Evolutionary conservation across 2,329 filamentous ascomycete species (phyloP), one percentile per base, ranked within the genome.

Genomic region (Rhytidhysteron rufulum): DNA sequence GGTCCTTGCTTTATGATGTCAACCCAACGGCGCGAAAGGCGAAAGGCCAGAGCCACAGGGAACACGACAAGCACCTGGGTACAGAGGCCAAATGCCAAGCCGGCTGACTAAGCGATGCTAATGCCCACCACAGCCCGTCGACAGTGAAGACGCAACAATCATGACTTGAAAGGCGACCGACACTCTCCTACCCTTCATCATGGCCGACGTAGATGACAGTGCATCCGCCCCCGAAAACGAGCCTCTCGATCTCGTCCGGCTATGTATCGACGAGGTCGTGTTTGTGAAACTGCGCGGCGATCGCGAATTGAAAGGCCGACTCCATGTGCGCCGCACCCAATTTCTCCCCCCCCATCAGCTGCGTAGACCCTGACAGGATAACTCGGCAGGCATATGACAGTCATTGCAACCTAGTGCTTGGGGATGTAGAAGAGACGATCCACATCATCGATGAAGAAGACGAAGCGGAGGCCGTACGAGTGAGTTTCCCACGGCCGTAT

Each of bases 261-360:
- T 98, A 41, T 88, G 91, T 53, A 80, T 98, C 34, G 91, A 97
- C 67, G 93, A 98, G 69, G 82, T 93, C 33, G 93, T 98, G 37
- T 95, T 96, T 68, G 91, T 98, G 53, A 97, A 97, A 79, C 78
- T 98, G 50, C 81, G 93, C 61, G 93, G 93, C 55, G 93, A 98
- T 67, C 82, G 93, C 50, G 93, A 98, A 72, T 77, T 98, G 51
- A 93, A 95, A 71, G 93, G 93, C 50, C 83, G 91, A 60, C 78
- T 98, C 60, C 93, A 98, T 69, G 93, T 97, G 71, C 40, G 65
- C 57, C 34, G 13, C n/a, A 11, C 19, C 20, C 9, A 5, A 8
- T 20, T 27, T 13, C 7, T 11, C 19, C 15, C 11, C 4, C 7
- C n/a, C 13, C 11, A 6, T 5, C 16, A 4, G 20, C 17, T 11